Evolutionary conservation across 352 stramenopile species (phyloP), one percentile per base, ranked within the genome.

Genomic region (Phytophthora ramorum): DNA sequence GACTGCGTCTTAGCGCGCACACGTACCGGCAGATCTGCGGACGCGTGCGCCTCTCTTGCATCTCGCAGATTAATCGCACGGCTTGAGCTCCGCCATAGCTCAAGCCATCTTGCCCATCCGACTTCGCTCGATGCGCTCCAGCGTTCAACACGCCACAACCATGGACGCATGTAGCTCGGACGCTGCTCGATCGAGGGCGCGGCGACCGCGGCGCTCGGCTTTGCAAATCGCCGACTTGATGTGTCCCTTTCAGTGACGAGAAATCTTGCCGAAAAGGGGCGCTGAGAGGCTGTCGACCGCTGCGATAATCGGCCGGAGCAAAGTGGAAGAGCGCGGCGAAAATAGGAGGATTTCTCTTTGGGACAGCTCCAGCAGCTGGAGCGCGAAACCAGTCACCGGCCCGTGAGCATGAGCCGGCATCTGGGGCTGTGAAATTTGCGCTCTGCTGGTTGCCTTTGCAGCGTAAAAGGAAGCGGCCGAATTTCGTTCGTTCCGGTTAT

Each of bases 221-320:
- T 50, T 69, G 63, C 65, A 73, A 73, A 73, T 69, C 65, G 24
- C 44, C 50, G 50, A 72, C 26, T 72, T 72, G 64, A 67, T 69
- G 56, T 58, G 41, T 47, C 53, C 54, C 50, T 69, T 60, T 58
- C 46, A 64, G 20, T 13, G 22, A 19, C 17, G 26, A 62, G 14
- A 62, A 54, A 58, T 53, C 30, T 52, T 20, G 24, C 12, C 34
- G 35, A 41, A 41, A 41, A 41, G 34, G 34, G 34, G 34, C 32
- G 32, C 8, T 14, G 12, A 16, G 32, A 37, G 32, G 22, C 22
- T 24, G 22, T 24, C 22, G 22, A 24, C 22, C 3, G 10, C 35
- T 41, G 28, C 12, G 28, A 34, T 34, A 34, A 41, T 41, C 35
- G 35, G 3, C 13, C 35, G 6, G 16, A 7, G 35, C 35, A n/a